Percentiles rank a stretch among this genome's conserved stretches.
Conservation (phyloP, 257 asterid species). For the Jaltomata sinuosa region DNA sequence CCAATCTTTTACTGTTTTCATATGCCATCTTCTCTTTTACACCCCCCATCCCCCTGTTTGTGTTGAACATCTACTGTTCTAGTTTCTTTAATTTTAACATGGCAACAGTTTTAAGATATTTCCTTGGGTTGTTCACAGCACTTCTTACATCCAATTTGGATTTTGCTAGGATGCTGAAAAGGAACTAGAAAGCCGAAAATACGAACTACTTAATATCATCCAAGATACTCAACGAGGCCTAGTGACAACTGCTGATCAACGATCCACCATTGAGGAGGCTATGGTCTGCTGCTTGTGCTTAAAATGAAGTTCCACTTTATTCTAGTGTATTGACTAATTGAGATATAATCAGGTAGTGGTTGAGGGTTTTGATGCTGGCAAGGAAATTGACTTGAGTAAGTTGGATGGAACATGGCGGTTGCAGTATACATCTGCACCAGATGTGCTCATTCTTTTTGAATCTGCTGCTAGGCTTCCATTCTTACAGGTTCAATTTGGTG, state of each 20-base stretch:
- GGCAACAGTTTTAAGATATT: not conserved
- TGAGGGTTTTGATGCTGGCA: constrained; percentile 59
- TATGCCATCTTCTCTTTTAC: not conserved
- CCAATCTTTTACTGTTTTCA: not conserved
- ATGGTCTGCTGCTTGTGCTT: constrained; percentile 25
- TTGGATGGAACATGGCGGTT: constrained; percentile 96
- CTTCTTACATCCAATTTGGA: not conserved
- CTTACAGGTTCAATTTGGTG: constrained; percentile 40
- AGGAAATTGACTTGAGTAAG: constrained; percentile 36
- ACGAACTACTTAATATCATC: constrained; percentile 51
- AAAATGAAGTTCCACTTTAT: not conserved
- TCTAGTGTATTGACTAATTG: not conserved
- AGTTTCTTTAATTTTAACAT: not conserved
- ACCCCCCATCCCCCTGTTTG: not conserved
- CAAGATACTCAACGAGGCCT: constrained; percentile 78
- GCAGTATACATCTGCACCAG: constrained; percentile 85
- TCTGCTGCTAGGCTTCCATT: constrained; percentile 71
- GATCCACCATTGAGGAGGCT: constrained; percentile 74
- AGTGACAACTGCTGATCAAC: constrained; percentile 46
- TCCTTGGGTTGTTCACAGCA: not conserved
- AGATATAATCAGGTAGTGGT: constrained; percentile 39
- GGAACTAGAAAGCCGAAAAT: constrained; percentile 52
- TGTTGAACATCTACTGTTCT: not conserved
- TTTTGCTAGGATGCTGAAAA: constrained; percentile 28
- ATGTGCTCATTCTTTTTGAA: constrained; percentile 71